Evolutionary conservation across 164 flowering plant genomes (phyloP).

Genomic region (Stephania japonica): DNA sequence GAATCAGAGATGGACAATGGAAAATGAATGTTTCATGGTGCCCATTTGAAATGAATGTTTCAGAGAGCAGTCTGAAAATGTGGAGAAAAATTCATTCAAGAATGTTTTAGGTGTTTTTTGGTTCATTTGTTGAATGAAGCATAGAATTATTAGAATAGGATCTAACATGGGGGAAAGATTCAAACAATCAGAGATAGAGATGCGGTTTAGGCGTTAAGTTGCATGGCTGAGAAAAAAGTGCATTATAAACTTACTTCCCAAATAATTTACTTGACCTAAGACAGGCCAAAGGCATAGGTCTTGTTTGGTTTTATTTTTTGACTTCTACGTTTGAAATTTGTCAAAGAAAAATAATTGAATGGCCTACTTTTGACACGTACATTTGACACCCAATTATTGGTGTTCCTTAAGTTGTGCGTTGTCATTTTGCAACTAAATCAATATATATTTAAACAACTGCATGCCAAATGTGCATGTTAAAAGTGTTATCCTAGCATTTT

Average conservation of each 20-base stretch:
- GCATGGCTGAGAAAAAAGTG: neutral
- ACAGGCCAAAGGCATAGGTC: no score
- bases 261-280: neutral
- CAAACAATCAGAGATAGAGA: constrained; percentile 10
- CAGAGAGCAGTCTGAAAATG: neutral
- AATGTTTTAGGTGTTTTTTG: neutral
- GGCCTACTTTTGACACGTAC: no score
- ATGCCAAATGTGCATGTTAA: no score
- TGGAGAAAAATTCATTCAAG: constrained; percentile 4
- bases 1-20: neutral
- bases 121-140: constrained; percentile 6
- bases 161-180: constrained; percentile 15
- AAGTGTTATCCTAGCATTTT: no score
- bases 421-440: no score
- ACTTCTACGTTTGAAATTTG: no score
- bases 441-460: no score
- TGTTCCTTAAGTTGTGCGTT: no score
- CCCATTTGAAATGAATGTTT: constrained; percentile 2
- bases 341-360: no score
- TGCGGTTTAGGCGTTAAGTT: constrained; percentile 1
- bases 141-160: neutral
- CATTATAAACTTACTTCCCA: neutral
- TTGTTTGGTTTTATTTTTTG: no score
- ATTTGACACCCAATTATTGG: no score
- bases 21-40: neutral